phyloP scores from a whole-genome alignment of 2,329 filamentous ascomycete species.

The Ascochyta koolunga region DNA sequence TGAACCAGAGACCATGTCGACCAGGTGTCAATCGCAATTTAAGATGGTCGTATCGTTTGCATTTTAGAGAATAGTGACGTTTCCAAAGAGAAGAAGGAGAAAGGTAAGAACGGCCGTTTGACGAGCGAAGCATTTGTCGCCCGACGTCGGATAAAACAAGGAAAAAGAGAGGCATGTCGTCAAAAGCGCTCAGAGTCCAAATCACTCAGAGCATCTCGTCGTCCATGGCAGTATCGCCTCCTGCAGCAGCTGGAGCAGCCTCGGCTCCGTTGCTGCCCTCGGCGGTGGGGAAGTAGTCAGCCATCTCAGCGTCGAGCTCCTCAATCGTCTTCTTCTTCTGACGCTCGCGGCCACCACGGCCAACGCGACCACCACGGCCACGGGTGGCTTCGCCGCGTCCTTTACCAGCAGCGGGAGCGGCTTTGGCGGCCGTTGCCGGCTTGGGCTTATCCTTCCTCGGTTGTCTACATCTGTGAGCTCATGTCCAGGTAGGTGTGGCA shows the following conservation, averaged over 20 bases:
- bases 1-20: slow-evolving; percentile 15
- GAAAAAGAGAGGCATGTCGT: slow-evolving; percentile 11
- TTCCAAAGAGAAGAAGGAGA: slow-evolving; percentile 23
- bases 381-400: slow-evolving; percentile 51
- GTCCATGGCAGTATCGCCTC: slow-evolving; percentile 48
- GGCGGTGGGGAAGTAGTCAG: slow-evolving; percentile 79
- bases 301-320: slow-evolving; percentile 97
- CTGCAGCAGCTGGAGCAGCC: slow-evolving; percentile 52
- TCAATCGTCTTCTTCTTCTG: slow-evolving; percentile 92
- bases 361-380: slow-evolving; percentile 57
- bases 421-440: slow-evolving; percentile 77
- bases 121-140: slow-evolving; percentile 18
- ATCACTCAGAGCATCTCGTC: slow-evolving; percentile 47
- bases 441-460: slow-evolving; percentile 67
- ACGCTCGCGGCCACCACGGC: slow-evolving; percentile 54
- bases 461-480: slow-evolving; percentile 57
- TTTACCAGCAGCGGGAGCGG: slow-evolving; percentile 55
- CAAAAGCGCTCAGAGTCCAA: neutral
- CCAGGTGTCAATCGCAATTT: slow-evolving; percentile 15
- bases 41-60: slow-evolving; percentile 10
- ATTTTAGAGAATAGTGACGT: slow-evolving; percentile 21
- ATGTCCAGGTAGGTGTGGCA: neutral
- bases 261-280: slow-evolving; percentile 50
- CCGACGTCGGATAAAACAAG: slow-evolving; percentile 1
- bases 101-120: slow-evolving; percentile 15